Base-by-base conservation (phyloP, 495 filamentous ascomycete genomes). In the Aspergillus mulundensis region DNA sequence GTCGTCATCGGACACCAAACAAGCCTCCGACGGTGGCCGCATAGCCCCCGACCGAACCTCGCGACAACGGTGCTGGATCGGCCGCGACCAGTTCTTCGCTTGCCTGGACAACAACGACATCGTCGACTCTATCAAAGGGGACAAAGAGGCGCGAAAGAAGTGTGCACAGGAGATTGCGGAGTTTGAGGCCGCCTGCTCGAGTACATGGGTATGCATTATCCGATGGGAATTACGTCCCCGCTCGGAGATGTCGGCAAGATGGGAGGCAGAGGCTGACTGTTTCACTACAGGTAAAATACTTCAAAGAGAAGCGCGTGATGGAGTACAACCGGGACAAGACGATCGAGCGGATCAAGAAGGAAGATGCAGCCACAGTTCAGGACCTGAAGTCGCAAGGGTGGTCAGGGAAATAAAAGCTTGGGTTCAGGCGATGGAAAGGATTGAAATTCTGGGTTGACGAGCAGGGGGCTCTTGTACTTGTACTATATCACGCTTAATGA, bases 251-350 rank as follows among this genome's bases (percentile, higher is more conserved):
- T 24, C 20, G 41, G 16, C 41, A 21, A 12, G 23, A 8, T 23
- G 16, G 21, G 49, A n/a, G 34, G 19, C 41, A 38, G 5, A 16
- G 47, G 45, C 67, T 70, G 43, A 70, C 50, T 23, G n/a, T 1
- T 24, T n/a, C 49, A 8, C 25, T 28, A 24, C 63, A 97, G 93
- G 90, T 97, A 54, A 89, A 88, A 72, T 96, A 98, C 72, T 98
- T 98, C 79, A 96, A 97, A 73, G 88, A 96, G 68, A 85, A 90
- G 71, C 80, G 94, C 56, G 90, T 97, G 38, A 91, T 94, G 77
- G 92, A 97, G 54, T 80, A 86, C 64, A 88, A 96, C 55, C 88
- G 90, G 67, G 87, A 89, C 59, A 77, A 86, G 70, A 87, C 87
- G 41, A 72, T 97, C 34, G 85, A 87, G 71, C 82, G 82, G 60